These are phyloP conservation scores for Stevia rebaudiana DNA, from an alignment of 140 eudicot species.

Conservation along the genomic window DNA sequence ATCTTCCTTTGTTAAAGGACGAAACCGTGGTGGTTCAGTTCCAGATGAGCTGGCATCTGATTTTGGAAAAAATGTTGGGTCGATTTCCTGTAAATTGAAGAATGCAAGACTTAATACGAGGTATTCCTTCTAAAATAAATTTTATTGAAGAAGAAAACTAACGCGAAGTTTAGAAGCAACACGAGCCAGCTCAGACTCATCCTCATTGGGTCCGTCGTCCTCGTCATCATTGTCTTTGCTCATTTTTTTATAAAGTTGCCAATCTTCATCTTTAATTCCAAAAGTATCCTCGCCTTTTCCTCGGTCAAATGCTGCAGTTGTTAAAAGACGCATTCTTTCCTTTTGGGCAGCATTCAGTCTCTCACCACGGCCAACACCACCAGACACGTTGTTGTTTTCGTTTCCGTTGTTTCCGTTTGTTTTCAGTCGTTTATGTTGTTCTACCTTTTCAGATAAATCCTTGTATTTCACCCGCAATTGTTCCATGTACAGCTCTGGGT, in stretches of 20 bases:
- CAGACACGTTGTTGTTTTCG: constrained; percentile 60
- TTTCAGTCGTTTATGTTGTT: constrained; percentile 75
- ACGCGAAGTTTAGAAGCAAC: constrained; percentile 78
- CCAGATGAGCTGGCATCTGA: constrained; percentile 47
- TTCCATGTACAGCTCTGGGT: constrained; percentile 84
- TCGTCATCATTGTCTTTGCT: constrained; percentile 95
- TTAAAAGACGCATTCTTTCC: constrained; percentile 90
- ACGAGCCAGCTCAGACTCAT: constrained; percentile 78
- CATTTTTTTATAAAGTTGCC: constrained; percentile 96
- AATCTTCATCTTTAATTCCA: constrained; percentile 95
- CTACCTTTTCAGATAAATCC: constrained; percentile 78
- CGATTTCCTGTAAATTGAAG: constrained; percentile 58
- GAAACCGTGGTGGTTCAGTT: constrained; percentile 59
- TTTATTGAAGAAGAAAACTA: constrained; percentile 21
- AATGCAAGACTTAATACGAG: no score
- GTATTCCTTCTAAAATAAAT: no score
- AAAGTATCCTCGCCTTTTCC: constrained; percentile 99
- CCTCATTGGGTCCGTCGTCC: constrained; percentile 77
- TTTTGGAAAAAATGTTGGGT: constrained; percentile 66
- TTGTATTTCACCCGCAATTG: constrained; percentile 66
- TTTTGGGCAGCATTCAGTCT: constrained; percentile 86
- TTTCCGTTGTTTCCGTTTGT: constrained; percentile 65
- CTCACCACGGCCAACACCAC: constrained; percentile 99
- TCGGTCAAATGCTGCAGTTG: constrained; percentile 95
- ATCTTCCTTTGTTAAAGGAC: constrained; percentile 88